Base-by-base conservation (phyloP, 2,329 filamentous ascomycete species). In the Calonectria fujianensis region DNA sequence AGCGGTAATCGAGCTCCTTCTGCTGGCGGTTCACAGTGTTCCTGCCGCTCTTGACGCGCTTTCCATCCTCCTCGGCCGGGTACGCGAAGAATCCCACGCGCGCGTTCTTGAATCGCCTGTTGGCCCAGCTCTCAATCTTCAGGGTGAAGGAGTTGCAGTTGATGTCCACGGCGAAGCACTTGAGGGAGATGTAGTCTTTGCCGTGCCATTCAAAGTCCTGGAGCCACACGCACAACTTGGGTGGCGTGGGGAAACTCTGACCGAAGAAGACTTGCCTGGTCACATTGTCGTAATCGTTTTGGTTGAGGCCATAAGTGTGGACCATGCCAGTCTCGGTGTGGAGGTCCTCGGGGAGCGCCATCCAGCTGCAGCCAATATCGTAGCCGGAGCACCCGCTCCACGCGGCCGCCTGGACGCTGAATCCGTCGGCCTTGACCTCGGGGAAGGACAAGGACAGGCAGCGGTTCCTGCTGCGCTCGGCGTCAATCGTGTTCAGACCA, bases 161-260 rank as follows among this genome's bases (percentile, higher is more conserved):
- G 54, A 39, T 14, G 14, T 61, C 20, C 18, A 13, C 4, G 10
- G 32, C n/a, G 31, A 13, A 59, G 31, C 31, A 35, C n/a, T 39
- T 61, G 32, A 61, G 11, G 20, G 54, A 61, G 4, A 39, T 27
- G 29, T n/a, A 61, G 54, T 61, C 54, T 2, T 14, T 37, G 16
- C 32, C 10, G 2, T 37, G 32, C 35, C 57, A 61, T 2, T 41
- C 35, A 18, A 61, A 29, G 0, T 27, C 57, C 57, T 61, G 35
- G 5, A 41, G 11, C 57, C 35, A 61, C 7, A 61, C 10, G 6
- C 32, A 37, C 31, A 61, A 0, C 54, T 39, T 61, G 32, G 54
- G 54, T 7, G 54, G 54, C 20, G 54, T 27, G 32, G 54, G n/a
- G 54, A 61, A 61, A n/a, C 54, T 61, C 32, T 61, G 32, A 9